Conservation (phyloP, 805 yeast species). For the Barnettozyma sp. region DNA sequence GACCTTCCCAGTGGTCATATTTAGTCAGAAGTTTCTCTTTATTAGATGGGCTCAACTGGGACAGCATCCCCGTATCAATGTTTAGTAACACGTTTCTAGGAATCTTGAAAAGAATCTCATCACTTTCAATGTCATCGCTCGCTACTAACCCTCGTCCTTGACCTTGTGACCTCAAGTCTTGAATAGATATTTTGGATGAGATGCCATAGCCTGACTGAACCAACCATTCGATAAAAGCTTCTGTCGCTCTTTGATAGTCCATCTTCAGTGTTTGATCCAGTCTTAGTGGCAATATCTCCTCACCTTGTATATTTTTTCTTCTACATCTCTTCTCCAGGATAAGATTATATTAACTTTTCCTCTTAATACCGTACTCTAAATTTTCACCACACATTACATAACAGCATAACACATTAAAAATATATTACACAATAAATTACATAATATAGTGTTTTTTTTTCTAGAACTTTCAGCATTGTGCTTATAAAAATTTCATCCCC, state of each 20-base stretch:
- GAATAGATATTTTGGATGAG: constrained; percentile 50
- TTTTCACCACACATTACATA: too few species aligned
- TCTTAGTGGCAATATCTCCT: too few species aligned
- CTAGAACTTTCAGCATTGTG: constrained; percentile 5
- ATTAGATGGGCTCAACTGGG: constrained; percentile 26
- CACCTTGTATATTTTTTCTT: too few species aligned
- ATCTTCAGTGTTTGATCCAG: constrained; percentile 2
- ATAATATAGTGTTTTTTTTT: not conserved
- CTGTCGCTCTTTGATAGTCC: constrained; percentile 29
- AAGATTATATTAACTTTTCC: too few species aligned
- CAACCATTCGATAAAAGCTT: constrained; percentile 41
- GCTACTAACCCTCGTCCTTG: constrained; percentile 84
- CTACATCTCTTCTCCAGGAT: too few species aligned
- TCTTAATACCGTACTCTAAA: too few species aligned
- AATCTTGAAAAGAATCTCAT: constrained; percentile 61
- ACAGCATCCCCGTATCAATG: constrained; percentile 48
- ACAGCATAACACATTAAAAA: not conserved
- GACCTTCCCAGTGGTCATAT: constrained; percentile 69
- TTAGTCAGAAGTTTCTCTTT: constrained; percentile 32
- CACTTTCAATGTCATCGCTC: constrained; percentile 46
- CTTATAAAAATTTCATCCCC: too few species aligned
- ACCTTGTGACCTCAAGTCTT: constrained; percentile 47
- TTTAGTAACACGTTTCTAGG: constrained; percentile 56
- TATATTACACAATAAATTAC: not conserved
- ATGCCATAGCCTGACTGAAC: constrained; percentile 35